These are phyloP conservation scores for Capsicum pubescens DNA, from an alignment of 257 asterid species.

Conservation along the genomic window DNA sequence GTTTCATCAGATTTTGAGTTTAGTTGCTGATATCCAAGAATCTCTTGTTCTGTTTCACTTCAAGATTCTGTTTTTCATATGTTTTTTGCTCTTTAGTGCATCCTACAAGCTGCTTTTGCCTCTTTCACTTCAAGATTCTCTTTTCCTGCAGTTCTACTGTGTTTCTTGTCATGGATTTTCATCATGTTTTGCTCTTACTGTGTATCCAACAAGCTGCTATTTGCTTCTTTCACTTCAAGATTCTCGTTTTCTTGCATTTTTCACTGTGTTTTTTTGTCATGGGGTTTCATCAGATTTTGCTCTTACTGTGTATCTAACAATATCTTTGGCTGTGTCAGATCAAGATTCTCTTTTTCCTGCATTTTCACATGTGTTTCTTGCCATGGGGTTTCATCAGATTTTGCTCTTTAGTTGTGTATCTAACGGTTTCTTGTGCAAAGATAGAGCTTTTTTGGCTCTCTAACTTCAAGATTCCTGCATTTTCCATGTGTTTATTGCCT, in stretches of 20 bases:
- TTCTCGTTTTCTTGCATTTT: background rate
- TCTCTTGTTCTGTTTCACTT: background rate
- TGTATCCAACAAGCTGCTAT: background rate
- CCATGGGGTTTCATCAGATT: background rate
- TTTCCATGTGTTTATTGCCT: background rate
- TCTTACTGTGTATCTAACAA: too few relatives aligned
- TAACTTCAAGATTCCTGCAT: background rate
- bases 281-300: background rate
- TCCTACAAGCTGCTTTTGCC: background rate
- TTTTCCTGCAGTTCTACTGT: background rate
- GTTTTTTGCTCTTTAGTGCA: background rate
- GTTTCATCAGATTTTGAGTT: background rate
- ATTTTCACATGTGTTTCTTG: background rate
- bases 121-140: background rate
- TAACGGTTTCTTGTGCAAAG: background rate
- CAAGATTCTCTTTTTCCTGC: too few relatives aligned
- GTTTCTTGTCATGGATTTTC: background rate
- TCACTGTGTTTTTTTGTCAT: background rate
- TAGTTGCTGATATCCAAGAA: background rate
- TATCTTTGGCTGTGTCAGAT: too few relatives aligned
- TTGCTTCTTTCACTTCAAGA: background rate
- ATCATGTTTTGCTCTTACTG: background rate
- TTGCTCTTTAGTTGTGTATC: background rate
- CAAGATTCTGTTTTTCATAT: background rate
- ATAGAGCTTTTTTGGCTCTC: background rate